Base-by-base conservation (phyloP, 495 filamentous ascomycete species). In the Penicillium maclennaniae region DNA sequence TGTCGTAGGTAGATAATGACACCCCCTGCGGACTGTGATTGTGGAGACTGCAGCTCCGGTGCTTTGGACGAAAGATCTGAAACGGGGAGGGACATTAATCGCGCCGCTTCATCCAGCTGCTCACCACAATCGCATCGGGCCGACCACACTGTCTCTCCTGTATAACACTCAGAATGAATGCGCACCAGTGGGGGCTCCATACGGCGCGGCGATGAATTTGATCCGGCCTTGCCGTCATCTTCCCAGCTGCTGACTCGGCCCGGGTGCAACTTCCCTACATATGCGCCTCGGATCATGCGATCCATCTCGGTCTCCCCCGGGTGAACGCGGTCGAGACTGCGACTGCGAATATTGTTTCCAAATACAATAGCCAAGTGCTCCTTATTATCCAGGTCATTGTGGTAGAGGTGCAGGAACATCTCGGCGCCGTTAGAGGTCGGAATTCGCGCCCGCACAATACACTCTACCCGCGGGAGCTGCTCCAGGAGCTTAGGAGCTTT, bases 301-400 rank as follows among this genome's bases (percentile, higher is more conserved):
- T 97, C 95, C 82, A 89, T 85, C 71, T 98, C 95, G 1, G 90
- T 93, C 72, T 98, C 93, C 12, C 93, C 93, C 10, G 87, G 86
- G 34, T 87, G 76, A 34, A 84, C 82, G 25, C 83, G 81, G 68
- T 97, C 91, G 28, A 98, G 75, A 21, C 85, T 89, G 45, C 76
- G 78, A 59, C 86, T 91, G 41, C 95, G 79, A 57, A 98, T 97
- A 23, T 80, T 77, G 47, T 83, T 78, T 4, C 93, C 93, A 66
- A 98, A 98, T 1, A 97, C 93, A 55, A 98, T 97, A n/a, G 93
- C 93, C 36, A 97, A 73, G 69, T 98, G 93, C 63, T 98, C 93
- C 71, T 98, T 98, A 47, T 87, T 87, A 66, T 98, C 93, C 17
- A 90, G 78, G 59, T 86, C 87, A 69, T 97, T 98, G 45, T 85